Evolutionary conservation across 2,329 filamentous ascomycete genomes (phyloP).

Genomic region (Aureobasidium lini): DNA sequence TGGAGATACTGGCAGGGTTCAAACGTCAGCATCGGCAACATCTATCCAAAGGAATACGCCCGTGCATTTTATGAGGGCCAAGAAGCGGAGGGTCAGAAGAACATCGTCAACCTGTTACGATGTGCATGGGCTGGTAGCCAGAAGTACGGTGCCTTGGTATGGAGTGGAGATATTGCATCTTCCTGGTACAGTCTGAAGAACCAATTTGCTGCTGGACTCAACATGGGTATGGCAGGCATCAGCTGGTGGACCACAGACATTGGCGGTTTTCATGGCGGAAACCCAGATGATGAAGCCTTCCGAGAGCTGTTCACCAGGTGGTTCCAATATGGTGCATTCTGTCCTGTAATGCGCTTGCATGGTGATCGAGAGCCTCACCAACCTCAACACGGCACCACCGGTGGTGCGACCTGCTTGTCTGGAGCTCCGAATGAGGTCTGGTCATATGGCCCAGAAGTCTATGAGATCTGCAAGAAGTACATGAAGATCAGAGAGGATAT

Average conservation of each 20-base stretch:
- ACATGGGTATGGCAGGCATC: conserved; percentile 58
- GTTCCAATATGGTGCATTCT: conserved; percentile 64
- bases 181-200: conserved; percentile 54
- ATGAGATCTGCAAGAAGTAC: conserved; percentile 53
- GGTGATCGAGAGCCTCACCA: conserved; percentile 57
- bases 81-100: conserved; percentile 43
- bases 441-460: conserved; percentile 56
- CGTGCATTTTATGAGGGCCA: conserved; percentile 55
- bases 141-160: conserved; percentile 57
- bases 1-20: conserved; percentile 53
- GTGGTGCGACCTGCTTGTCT: conserved; percentile 31
- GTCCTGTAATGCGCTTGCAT: conserved; percentile 60
- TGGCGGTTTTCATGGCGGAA: conserved; percentile 60
- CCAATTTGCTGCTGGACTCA: conserved; percentile 56
- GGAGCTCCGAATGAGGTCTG: conserved; percentile 58
- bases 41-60: conserved; percentile 53
- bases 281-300: conserved; percentile 49
- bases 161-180: conserved; percentile 60
- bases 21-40: conserved; percentile 51
- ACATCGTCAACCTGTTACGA: conserved; percentile 53
- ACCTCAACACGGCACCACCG: conserved; percentile 33
- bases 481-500: conserved; percentile 51
- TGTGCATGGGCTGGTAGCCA: conserved; percentile 55
- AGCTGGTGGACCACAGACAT: conserved; percentile 67
- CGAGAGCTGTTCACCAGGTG: conserved; percentile 58